Conservation (phyloP, 148 eudicot species). For the Nepenthes mirabilis region DNA sequence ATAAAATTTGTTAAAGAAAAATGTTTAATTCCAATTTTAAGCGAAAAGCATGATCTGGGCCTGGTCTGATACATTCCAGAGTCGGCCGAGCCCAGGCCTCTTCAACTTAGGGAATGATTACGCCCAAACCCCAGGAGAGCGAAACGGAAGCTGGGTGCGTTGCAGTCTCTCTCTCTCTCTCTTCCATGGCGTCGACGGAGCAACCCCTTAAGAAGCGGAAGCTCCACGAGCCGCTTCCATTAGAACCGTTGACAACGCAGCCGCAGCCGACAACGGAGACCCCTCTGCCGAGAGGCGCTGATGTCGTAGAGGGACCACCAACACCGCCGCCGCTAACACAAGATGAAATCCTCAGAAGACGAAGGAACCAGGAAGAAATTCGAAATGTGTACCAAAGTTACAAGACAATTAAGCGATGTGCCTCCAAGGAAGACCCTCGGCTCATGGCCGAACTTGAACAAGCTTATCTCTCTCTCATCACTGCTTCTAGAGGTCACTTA, state of each 20-base stretch:
- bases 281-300: slow-evolving; percentile 2
- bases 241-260: slow-evolving; percentile 22
- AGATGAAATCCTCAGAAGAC: slow-evolving; percentile 50
- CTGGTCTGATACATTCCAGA: no score
- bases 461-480: slow-evolving; percentile 66
- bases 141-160: no score
- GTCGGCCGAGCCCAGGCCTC: no score
- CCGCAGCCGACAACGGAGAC: slow-evolving; percentile 20
- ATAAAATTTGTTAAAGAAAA: no score
- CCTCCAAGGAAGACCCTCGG: slow-evolving; percentile 25
- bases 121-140: no score
- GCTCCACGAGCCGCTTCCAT: slow-evolving; percentile 35
- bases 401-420: slow-evolving; percentile 52
- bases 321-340: slow-evolving; percentile 35
- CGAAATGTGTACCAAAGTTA: slow-evolving; percentile 52
- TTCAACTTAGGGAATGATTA: no score
- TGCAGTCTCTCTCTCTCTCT: neutral
- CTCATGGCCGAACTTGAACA: slow-evolving; percentile 61
- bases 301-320: slow-evolving; percentile 10
- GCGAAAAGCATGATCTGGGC: no score
- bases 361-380: slow-evolving; percentile 66
- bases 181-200: slow-evolving; percentile 42
- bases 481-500: slow-evolving; percentile 62
- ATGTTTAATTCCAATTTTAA: no score
- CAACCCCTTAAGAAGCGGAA: slow-evolving; percentile 87